phyloP scores from a whole-genome alignment of 1,284 basidiomycete genomes.

The Cryptococcus jaspeensis region DNA sequence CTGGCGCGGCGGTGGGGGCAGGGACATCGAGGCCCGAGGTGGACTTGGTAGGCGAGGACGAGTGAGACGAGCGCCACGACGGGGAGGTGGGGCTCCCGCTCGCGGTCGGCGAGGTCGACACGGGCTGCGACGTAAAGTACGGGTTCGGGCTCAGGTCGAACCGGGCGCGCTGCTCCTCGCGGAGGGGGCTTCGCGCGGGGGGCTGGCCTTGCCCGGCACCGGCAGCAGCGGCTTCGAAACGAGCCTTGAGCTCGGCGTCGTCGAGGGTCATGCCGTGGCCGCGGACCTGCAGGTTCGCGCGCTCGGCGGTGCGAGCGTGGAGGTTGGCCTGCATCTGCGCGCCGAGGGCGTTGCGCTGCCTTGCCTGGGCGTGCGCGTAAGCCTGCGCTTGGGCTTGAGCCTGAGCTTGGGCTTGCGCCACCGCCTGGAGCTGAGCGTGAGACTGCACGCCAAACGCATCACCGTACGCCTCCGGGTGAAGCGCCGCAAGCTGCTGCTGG shows the following conservation, averaged over 20 bases:
- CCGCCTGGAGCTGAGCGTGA: too few relatives aligned
- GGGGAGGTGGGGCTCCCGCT: constrained; percentile 12
- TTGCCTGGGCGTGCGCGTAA: not conserved
- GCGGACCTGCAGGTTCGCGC: constrained; percentile 5
- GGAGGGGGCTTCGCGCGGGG: not conserved
- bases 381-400: constrained; percentile 2
- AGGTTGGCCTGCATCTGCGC: constrained; percentile 32
- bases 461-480: constrained; percentile 11
- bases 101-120: constrained; percentile 6
- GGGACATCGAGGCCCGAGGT: not conserved
- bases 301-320: constrained; percentile 12
- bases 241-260: constrained; percentile 26
- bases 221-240: constrained; percentile 25
- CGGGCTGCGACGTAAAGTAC: not conserved
- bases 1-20: not conserved
- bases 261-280: constrained; percentile 18
- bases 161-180: constrained; percentile 7
- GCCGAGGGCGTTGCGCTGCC: constrained; percentile 23
- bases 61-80: constrained; percentile 12
- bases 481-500: constrained; percentile 21
- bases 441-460: not conserved
- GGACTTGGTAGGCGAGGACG: constrained; percentile 17
- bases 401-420: constrained; percentile 12
- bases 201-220: not conserved
- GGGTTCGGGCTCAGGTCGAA: not conserved